A percentile compares a stretch with the other conserved stretches of the same genome.
Conservation (phyloP, 2,329 filamentous ascomycete species). For the Aureobasidium sp. region DNA sequence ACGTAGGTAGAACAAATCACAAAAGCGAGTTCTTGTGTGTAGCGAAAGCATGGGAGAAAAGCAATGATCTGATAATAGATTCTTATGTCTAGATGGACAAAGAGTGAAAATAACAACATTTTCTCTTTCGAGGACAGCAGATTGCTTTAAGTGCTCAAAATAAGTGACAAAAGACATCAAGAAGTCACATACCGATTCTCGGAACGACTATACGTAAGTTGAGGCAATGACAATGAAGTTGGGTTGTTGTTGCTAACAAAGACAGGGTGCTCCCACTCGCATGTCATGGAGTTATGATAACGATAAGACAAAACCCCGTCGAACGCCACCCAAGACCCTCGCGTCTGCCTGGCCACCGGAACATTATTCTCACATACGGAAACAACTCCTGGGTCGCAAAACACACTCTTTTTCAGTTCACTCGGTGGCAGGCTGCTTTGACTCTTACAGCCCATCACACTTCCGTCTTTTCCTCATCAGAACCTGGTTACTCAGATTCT, state of each 20-base stretch:
- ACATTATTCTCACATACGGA: background rate
- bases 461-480: too few relatives aligned
- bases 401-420: background rate
- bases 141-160: fast-evolving
- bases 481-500: too few relatives aligned
- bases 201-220: too few relatives aligned
- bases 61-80: background rate
- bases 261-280: background rate
- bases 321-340: background rate
- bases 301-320: background rate
- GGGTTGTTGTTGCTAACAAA: too few relatives aligned
- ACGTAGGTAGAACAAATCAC: too few relatives aligned
- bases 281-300: background rate
- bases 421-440: background rate
- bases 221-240: background rate
- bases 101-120: too few relatives aligned
- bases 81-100: too few relatives aligned
- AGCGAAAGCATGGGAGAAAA: too few relatives aligned
- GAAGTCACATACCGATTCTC: background rate
- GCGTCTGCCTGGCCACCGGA: background rate
- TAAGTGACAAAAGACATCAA: background rate
- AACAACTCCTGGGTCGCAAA: background rate
- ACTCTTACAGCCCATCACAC: too few relatives aligned
- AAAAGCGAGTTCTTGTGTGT: too few relatives aligned
- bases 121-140: too few relatives aligned